Percentiles rank a stretch among this genome's conserved stretches.
Evolutionary conservation across 148 eudicot genomes (phyloP).

Genomic region (Fallopia convolvulus): DNA sequence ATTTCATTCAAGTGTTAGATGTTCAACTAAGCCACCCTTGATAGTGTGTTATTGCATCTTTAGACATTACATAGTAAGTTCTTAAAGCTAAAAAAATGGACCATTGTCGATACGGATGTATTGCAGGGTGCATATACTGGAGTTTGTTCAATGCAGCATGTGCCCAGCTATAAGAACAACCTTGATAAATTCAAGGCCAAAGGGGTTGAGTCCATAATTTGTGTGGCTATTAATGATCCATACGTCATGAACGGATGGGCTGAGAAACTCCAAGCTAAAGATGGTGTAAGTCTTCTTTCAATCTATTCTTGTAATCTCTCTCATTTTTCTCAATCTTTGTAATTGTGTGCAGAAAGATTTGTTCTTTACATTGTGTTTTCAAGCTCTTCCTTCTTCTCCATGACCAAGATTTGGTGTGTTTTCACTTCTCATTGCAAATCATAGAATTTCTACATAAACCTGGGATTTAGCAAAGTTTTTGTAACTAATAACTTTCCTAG

Average conservation of each 20-base stretch:
- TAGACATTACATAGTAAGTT: not conserved
- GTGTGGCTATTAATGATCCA: slow-evolving; percentile 92
- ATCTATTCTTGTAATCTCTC: slow-evolving; percentile 8
- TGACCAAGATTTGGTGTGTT: not conserved
- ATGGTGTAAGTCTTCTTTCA: slow-evolving; percentile 48
- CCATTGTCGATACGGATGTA: slow-evolving; percentile 21
- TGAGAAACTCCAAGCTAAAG: slow-evolving; percentile 84
- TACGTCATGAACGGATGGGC: slow-evolving; percentile 95
- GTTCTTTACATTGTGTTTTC: not conserved
- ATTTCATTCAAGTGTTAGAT: not conserved
- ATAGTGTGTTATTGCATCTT: not conserved
- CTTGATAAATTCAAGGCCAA: slow-evolving; percentile 77
- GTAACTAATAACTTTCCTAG: not conserved
- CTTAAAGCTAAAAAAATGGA: not conserved
- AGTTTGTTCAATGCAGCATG: slow-evolving; percentile 91
- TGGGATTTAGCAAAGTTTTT: not conserved
- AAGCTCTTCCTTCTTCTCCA: not conserved
- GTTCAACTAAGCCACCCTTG: not conserved
- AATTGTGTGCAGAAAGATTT: not conserved
- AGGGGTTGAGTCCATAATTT: slow-evolving; percentile 77
- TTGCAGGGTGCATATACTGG: slow-evolving; percentile 78
- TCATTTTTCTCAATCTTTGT: slow-evolving; percentile 2
- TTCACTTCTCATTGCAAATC: not conserved
- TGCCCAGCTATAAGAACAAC: slow-evolving; percentile 92
- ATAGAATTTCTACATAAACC: not conserved